These are phyloP conservation scores for Quercus cerris DNA, from an alignment of 306 rosid species.

Conservation along the genomic window DNA sequence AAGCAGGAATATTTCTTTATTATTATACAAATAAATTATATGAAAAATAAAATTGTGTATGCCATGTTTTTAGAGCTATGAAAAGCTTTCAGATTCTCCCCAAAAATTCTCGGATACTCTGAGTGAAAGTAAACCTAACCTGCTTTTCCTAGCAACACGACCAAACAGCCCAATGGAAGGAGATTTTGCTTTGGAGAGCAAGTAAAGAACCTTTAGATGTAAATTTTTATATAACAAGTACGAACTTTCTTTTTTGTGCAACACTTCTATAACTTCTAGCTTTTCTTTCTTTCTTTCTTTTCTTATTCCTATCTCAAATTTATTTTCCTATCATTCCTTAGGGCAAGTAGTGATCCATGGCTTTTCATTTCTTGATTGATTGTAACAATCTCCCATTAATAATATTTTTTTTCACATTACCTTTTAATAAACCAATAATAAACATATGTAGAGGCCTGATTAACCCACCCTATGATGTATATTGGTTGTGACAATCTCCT, in stretches of 20 bases:
- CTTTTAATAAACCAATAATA: too few species aligned
- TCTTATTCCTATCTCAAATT: too few species aligned
- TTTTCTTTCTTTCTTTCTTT: background rate
- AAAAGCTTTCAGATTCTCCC: background rate
- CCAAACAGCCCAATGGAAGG: background rate
- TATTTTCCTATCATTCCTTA: background rate
- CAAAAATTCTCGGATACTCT: background rate
- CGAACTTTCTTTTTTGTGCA: background rate
- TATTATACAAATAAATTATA: slow-evolving; percentile 1
- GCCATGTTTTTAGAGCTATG: background rate
- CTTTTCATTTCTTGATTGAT: background rate
- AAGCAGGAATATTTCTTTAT: slow-evolving; percentile 30
- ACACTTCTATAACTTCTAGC: background rate
- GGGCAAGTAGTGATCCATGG: background rate
- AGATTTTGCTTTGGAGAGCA: background rate
- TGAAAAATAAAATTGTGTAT: background rate
- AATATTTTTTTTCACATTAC: too few species aligned
- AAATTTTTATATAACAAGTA: too few species aligned
- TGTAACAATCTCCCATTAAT: too few species aligned
- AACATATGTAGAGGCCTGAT: too few species aligned
- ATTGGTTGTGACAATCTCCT: too few species aligned
- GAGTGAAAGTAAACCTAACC: background rate
- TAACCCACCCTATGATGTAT: too few species aligned
- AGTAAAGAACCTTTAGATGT: background rate
- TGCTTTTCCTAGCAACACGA: background rate